A percentile compares a stretch with the other conserved stretches of the same genome.
phyloP scores from a whole-genome alignment of 176 grass and related monocot species.

The Microstegium vimineum region DNA sequence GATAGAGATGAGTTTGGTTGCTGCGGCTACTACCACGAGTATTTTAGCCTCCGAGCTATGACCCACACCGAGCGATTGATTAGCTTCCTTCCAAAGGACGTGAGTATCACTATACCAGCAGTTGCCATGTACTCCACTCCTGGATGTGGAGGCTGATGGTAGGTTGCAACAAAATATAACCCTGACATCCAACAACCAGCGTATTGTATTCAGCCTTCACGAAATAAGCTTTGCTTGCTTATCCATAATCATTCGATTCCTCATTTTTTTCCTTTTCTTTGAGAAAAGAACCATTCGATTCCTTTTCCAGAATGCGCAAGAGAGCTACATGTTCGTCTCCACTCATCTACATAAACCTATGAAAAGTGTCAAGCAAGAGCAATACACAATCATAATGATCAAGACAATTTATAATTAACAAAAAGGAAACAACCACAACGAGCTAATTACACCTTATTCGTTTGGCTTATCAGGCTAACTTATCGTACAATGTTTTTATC shows the following conservation, averaged over 20 bases:
- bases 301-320: not conserved
- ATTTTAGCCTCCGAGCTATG: not conserved
- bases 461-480: too few relatives aligned
- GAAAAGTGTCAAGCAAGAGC: not conserved
- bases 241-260: not conserved
- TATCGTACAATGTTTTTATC: too few relatives aligned
- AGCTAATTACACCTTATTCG: too few relatives aligned
- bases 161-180: slow-evolving; percentile 9
- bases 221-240: not conserved
- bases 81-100: slow-evolving; percentile 36
- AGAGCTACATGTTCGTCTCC: not conserved
- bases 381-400: not conserved
- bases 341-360: not conserved
- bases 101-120: slow-evolving; percentile 13
- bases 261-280: not conserved
- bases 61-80: not conserved
- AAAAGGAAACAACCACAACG: too few relatives aligned
- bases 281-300: not conserved
- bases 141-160: not conserved
- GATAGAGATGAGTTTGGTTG: not conserved
- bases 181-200: slow-evolving; percentile 19
- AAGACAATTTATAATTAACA: not conserved
- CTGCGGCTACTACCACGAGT: not conserved
- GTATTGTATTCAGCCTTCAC: not conserved
- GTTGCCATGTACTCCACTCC: not conserved